phyloP scores from a whole-genome alignment of 106 monocot genomes.

The Dioscorea zingiberensis region DNA sequence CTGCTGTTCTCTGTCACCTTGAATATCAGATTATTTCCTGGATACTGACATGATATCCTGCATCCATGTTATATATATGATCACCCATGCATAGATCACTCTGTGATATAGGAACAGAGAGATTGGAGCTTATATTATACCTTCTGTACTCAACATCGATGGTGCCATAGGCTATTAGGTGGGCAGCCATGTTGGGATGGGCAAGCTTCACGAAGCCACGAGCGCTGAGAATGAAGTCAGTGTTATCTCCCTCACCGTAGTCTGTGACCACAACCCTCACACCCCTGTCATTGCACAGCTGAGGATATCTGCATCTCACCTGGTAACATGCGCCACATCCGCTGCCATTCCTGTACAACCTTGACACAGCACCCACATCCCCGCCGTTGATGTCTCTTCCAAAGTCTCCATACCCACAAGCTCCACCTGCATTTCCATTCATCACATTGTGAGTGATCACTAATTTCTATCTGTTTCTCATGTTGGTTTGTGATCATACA shows the following conservation, averaged over 20 bases:
- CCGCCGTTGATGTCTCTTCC: conserved; percentile 18
- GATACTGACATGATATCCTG: conserved; percentile 34
- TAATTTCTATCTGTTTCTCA: not conserved
- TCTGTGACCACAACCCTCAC: conserved; percentile 28
- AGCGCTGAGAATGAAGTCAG: conserved; percentile 34
- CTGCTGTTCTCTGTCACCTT: conserved; percentile 27
- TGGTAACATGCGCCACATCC: conserved; percentile 37
- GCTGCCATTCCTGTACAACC: conserved; percentile 21
- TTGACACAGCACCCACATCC: conserved; percentile 14
- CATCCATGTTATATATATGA: not conserved
- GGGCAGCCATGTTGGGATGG: conserved; percentile 1
- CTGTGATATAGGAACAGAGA: too few relatives aligned
- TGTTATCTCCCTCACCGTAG: conserved; percentile 10
- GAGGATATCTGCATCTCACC: conserved; percentile 17
- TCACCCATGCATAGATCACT: not conserved
- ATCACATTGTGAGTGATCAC: not conserved
- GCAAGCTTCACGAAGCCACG: conserved; percentile 21
- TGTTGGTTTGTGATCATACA: not conserved
- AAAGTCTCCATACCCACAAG: conserved; percentile 30
- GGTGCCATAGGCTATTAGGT: conserved; percentile 18
- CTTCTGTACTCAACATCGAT: conserved; percentile 27
- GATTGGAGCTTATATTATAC: not conserved
- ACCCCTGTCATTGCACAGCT: conserved; percentile 17
- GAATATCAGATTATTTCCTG: conserved; percentile 28
- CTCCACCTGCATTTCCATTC: conserved; percentile 18